phyloP scores from a whole-genome alignment of 1,139 yeast genomes.

The Zygoascus meyerae region DNA sequence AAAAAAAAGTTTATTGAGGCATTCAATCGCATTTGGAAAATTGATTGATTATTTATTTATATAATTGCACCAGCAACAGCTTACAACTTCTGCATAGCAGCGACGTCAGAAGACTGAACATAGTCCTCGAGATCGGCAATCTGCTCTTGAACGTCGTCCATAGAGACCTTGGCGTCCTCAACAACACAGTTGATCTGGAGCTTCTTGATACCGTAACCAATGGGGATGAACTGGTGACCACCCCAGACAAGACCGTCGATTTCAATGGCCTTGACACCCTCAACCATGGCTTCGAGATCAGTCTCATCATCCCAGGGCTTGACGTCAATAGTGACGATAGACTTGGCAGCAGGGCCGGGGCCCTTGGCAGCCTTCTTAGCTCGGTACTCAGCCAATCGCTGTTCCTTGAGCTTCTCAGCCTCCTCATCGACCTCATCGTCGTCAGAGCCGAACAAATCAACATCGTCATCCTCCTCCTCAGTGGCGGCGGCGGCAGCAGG shows the following conservation, averaged over 20 bases:
- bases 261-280: constrained; percentile 75
- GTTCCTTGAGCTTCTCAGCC: constrained; percentile 94
- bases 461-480: constrained; percentile 83
- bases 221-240: constrained; percentile 92
- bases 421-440: constrained; percentile 94
- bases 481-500: constrained; percentile 64
- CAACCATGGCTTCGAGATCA: constrained; percentile 80
- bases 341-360: constrained; percentile 98
- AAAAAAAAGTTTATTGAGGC: no score
- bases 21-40: not conserved
- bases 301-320: constrained; percentile 99
- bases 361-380: constrained; percentile 97
- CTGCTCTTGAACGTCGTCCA: constrained; percentile 76
- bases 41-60: not conserved
- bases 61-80: constrained; percentile 19
- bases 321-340: constrained; percentile 91
- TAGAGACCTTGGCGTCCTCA: constrained; percentile 92
- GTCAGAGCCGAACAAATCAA: constrained; percentile 90
- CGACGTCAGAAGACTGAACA: constrained; percentile 97
- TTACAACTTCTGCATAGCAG: constrained; percentile 97
- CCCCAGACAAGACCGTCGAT: constrained; percentile 98
- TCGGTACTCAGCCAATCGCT: constrained; percentile 96
- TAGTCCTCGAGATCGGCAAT: constrained; percentile 98
- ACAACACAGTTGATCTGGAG: constrained; percentile 97
- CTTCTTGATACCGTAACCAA: constrained; percentile 99